phyloP scores from a whole-genome alignment of 495 filamentous ascomycete species.

The Penicillium riverlandense region DNA sequence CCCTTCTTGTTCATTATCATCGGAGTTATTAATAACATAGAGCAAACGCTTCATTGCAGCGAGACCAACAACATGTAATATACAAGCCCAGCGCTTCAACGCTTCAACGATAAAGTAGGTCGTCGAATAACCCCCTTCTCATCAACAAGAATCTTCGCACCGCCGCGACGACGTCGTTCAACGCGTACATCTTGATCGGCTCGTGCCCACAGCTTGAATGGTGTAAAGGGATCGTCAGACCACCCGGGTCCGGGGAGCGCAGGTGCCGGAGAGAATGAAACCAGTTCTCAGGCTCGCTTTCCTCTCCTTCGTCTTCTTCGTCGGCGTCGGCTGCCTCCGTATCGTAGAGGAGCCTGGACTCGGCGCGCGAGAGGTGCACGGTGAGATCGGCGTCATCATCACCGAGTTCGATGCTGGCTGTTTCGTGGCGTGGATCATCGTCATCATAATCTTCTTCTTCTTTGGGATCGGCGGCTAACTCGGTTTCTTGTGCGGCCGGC shows the following conservation, averaged over 20 bases:
- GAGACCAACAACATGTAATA: too few relatives aligned
- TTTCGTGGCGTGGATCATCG: conserved; percentile 25
- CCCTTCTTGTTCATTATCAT: too few relatives aligned
- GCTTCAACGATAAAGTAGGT: neutral
- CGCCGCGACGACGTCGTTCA: conserved; percentile 23
- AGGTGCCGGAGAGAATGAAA: conserved; percentile 27
- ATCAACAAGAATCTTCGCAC: conserved; percentile 19
- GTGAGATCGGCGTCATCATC: conserved; percentile 11
- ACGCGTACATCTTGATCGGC: conserved; percentile 26
- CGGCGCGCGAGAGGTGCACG: neutral
- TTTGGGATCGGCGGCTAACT: neutral
- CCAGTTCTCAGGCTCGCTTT: conserved; percentile 22
- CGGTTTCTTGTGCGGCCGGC: too few relatives aligned
- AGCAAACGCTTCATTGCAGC: too few relatives aligned
- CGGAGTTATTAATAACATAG: too few relatives aligned
- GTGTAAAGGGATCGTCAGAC: conserved; percentile 31
- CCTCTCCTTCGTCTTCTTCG: conserved; percentile 7
- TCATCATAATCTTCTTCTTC: conserved; percentile 9
- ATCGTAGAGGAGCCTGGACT: too few relatives aligned
- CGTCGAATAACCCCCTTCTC: conserved; percentile 28
- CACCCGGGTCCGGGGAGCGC: conserved; percentile 15
- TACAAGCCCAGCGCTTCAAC: neutral
- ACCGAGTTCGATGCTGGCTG: conserved; percentile 39
- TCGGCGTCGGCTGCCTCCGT: neutral
- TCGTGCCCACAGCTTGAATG: conserved; percentile 37